A percentile compares a stretch with the other conserved stretches of the same genome.
phyloP scores from a whole-genome alignment of 192 early-diverging fungal genomes.

The Fimicolochytrium jonesii region DNA sequence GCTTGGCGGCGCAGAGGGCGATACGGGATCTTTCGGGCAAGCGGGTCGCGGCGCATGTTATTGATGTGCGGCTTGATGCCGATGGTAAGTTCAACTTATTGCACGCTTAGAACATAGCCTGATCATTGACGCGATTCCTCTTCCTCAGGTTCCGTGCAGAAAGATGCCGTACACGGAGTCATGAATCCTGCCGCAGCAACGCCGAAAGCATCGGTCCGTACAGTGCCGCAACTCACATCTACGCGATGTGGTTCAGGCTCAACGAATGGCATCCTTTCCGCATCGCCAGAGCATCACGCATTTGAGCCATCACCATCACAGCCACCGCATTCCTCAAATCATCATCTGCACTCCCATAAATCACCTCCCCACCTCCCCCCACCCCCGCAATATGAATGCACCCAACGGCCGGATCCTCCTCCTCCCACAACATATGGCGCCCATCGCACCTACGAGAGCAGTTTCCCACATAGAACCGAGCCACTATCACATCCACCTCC shows the following conservation, averaged over 20 bases:
- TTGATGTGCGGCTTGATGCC: constrained; percentile 12
- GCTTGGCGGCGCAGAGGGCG: not conserved
- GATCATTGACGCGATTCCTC: not conserved
- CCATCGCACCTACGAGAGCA: not conserved
- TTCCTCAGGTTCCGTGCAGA: too few species aligned
- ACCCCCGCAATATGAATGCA: not conserved
- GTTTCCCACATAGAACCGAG: not conserved
- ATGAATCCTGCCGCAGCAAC: not conserved
- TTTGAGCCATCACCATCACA: not conserved
- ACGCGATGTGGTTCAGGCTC: too few species aligned
- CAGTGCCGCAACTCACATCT: too few species aligned
- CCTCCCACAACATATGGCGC: not conserved
- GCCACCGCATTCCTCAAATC: not conserved
- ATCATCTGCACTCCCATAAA: not conserved
- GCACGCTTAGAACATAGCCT: not conserved
- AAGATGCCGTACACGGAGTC: not conserved
- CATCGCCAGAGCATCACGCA: not conserved
- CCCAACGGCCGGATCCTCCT: not conserved
- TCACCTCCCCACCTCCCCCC: too few species aligned
- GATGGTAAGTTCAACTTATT: constrained; percentile 7
- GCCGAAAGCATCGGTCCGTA: not conserved
- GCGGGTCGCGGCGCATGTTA: not conserved
- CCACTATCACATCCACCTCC: not conserved
- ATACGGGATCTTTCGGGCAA: not conserved
- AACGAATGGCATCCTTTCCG: not conserved